phyloP scores from a whole-genome alignment of 1,284 basidiomycete species.

The Papiliotrema flavescens region DNA sequence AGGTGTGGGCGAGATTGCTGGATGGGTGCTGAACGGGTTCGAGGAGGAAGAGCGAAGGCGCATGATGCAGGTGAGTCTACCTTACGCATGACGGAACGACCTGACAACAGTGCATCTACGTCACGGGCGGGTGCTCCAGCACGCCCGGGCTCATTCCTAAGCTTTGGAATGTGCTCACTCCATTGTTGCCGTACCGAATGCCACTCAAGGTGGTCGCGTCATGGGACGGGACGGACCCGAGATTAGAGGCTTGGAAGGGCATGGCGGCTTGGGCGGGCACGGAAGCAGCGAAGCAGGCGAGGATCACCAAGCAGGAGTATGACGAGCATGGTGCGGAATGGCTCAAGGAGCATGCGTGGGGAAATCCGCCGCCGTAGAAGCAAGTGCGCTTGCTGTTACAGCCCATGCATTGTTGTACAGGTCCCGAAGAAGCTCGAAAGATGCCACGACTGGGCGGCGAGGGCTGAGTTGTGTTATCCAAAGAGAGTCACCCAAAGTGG shows the following conservation, averaged over 20 bases:
- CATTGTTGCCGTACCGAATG: constrained; percentile 76
- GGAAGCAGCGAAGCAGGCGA: constrained; percentile 57
- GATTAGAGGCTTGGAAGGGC: constrained; percentile 83
- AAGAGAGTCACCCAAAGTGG: too few relatives aligned
- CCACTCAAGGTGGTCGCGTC: constrained; percentile 60
- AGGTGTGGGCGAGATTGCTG: constrained; percentile 84
- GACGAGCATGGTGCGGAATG: constrained; percentile 85
- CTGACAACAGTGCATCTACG: constrained; percentile 70
- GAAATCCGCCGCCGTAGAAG: constrained; percentile 40
- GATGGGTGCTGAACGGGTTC: constrained; percentile 81
- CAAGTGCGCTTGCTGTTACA: neutral
- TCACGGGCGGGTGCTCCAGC: constrained; percentile 77
- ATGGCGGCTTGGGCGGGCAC: constrained; percentile 79
- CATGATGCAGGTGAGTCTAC: constrained; percentile 8
- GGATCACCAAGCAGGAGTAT: constrained; percentile 74
- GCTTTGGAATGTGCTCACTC: constrained; percentile 66
- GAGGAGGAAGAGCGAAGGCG: constrained; percentile 59
- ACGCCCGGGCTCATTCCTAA: constrained; percentile 69
- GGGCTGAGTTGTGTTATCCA: too few relatives aligned
- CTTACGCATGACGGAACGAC: too few relatives aligned
- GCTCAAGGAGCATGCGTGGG: constrained; percentile 54
- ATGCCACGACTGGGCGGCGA: too few relatives aligned
- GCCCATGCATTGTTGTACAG: neutral
- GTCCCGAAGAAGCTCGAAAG: too few relatives aligned
- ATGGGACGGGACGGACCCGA: constrained; percentile 55